Percentiles rank a stretch among this genome's conserved stretches.
These are phyloP conservation scores for Fraxinus baroniana DNA, from an alignment of 305 asterid genomes.

Conservation along the genomic window DNA sequence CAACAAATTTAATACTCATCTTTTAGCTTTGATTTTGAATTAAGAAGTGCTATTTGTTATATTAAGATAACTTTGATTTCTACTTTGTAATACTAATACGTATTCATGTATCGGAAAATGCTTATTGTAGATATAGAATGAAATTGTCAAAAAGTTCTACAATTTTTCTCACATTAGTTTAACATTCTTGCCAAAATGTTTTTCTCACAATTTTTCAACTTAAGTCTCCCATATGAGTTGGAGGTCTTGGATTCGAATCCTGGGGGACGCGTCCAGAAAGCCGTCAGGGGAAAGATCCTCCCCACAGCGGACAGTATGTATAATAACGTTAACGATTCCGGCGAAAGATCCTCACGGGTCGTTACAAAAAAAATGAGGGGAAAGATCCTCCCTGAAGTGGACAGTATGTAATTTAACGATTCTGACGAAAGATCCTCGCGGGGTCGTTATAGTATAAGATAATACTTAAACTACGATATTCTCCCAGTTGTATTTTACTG, in stretches of 20 bases:
- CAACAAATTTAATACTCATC: background rate
- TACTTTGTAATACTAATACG: background rate
- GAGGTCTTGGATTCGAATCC: no score
- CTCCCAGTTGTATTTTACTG: background rate
- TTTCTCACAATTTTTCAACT: background rate
- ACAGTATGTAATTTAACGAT: no score
- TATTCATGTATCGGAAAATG: background rate
- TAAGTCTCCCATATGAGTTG: no score
- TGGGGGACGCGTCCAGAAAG: no score
- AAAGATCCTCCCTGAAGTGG: no score
- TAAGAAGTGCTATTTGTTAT: background rate
- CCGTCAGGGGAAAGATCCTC: no score
- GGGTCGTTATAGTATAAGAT: background rate
- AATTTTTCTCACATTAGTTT: background rate
- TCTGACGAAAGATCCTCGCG: no score
- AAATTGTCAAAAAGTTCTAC: background rate
- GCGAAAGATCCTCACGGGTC: no score
- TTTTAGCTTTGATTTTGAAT: background rate
- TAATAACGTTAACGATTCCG: no score
- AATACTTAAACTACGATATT: background rate
- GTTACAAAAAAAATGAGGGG: no score
- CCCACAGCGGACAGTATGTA: no score
- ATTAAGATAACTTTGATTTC: background rate
- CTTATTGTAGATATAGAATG: background rate
- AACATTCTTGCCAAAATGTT: background rate